Conservation (phyloP, 148 eudicot species). For the Camellia lanceoleosa region DNA sequence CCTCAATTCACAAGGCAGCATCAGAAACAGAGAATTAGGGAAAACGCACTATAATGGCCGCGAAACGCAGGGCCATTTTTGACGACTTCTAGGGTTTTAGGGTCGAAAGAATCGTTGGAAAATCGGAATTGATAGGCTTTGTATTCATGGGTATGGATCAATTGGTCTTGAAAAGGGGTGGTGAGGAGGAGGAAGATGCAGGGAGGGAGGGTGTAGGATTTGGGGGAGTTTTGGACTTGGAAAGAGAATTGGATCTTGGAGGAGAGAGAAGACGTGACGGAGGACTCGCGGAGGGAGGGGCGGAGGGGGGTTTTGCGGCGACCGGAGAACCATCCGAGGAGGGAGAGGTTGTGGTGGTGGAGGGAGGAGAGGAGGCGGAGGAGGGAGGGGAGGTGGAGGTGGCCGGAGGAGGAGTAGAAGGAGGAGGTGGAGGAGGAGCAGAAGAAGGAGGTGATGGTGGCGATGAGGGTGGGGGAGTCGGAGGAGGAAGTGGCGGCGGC, state of each 20-base stretch:
- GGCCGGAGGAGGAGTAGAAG: slow-evolving; percentile 13
- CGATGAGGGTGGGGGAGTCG: slow-evolving; percentile 36
- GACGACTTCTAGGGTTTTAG: slow-evolving; percentile 47
- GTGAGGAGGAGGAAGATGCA: slow-evolving; percentile 57
- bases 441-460: slow-evolving; percentile 41
- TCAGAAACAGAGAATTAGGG: slow-evolving; percentile 56
- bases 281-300: slow-evolving; percentile 66
- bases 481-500: slow-evolving; percentile 30
- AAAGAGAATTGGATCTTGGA: slow-evolving; percentile 26
- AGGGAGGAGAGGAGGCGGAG: slow-evolving; percentile 23
- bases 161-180: slow-evolving; percentile 50
- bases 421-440: slow-evolving; percentile 38
- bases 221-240: slow-evolving; percentile 16
- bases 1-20: slow-evolving; percentile 33
- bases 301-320: slow-evolving; percentile 66
- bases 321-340: slow-evolving; percentile 73
- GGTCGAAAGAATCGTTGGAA: slow-evolving; percentile 29
- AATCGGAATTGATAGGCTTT: slow-evolving; percentile 45
- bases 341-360: slow-evolving; percentile 10
- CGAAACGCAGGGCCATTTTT: slow-evolving; percentile 84
- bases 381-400: slow-evolving; percentile 21
- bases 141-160: slow-evolving; percentile 73
- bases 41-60: slow-evolving; percentile 56
- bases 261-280: slow-evolving; percentile 34
- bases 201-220: slow-evolving; percentile 22